phyloP scores from a whole-genome alignment of 371 early-diverging fungal species.

The Apophysomyces variabilis region DNA sequence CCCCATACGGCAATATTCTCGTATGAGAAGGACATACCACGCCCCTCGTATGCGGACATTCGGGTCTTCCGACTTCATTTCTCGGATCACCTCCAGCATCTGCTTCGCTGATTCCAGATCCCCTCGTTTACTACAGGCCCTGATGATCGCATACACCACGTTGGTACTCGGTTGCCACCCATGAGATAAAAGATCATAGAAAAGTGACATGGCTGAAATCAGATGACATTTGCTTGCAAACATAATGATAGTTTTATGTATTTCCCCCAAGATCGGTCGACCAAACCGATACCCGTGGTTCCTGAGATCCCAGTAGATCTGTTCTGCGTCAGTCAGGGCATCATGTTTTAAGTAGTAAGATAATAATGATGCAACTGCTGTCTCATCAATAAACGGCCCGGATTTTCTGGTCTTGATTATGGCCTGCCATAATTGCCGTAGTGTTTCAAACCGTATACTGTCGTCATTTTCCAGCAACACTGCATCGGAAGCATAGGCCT shows the following conservation, averaged over 20 bases:
- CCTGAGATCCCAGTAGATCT: slow-evolving; percentile 27
- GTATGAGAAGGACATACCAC: background rate
- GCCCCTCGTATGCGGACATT: background rate
- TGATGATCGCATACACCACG: slow-evolving; percentile 15
- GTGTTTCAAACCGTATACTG: slow-evolving; percentile 15
- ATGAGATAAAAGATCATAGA: slow-evolving; percentile 20
- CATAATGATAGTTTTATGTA: slow-evolving; percentile 13
- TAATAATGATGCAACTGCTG: slow-evolving; percentile 9
- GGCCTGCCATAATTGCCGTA: slow-evolving; percentile 24
- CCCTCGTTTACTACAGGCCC: slow-evolving; percentile 13
- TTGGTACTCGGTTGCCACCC: slow-evolving; percentile 20
- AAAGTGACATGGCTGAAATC: slow-evolving; percentile 23
- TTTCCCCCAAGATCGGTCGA: slow-evolving; percentile 9
- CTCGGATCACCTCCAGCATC: slow-evolving; percentile 15
- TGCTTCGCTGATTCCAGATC: slow-evolving; percentile 22
- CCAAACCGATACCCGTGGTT: slow-evolving; percentile 5
- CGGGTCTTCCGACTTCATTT: slow-evolving; percentile 2
- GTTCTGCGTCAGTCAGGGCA: slow-evolving; percentile 19
- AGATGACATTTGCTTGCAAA: slow-evolving; percentile 19
- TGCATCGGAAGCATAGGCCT: slow-evolving; percentile 16
- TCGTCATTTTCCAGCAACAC: slow-evolving; percentile 7
- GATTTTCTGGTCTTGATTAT: slow-evolving; percentile 1
- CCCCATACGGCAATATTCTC: background rate
- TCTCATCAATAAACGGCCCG: background rate
- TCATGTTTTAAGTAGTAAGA: slow-evolving; percentile 11